A percentile compares a stretch with the other conserved stretches of the same genome.
phyloP scores from a whole-genome alignment of 1,284 basidiomycete species.

The Hypsizygus ulmarius region DNA sequence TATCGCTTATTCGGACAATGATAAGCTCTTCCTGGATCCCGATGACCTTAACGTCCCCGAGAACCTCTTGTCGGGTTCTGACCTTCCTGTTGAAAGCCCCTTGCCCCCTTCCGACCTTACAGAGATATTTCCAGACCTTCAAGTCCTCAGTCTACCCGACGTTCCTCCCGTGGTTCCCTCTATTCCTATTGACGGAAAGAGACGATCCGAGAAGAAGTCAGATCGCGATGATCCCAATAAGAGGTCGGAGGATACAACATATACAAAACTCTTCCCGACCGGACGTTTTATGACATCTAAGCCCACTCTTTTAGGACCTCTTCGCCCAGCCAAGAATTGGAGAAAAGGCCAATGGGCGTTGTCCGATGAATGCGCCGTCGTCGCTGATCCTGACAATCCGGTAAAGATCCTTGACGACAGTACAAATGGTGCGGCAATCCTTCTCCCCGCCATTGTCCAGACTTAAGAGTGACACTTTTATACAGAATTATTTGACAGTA shows the following conservation, averaged over 20 bases:
- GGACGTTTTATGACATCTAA: slow-evolving; percentile 66
- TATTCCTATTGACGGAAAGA: slow-evolving; percentile 41
- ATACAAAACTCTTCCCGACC: slow-evolving; percentile 62
- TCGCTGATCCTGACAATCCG: slow-evolving; percentile 44
- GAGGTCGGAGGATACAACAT: slow-evolving; percentile 64
- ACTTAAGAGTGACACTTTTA: slow-evolving; percentile 3
- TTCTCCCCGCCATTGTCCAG: neutral
- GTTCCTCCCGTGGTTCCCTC: slow-evolving; percentile 31
- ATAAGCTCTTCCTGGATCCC: slow-evolving; percentile 59
- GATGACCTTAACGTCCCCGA: slow-evolving; percentile 40
- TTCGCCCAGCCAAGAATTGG: slow-evolving; percentile 68
- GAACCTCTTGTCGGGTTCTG: slow-evolving; percentile 14
- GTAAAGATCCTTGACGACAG: slow-evolving; percentile 46
- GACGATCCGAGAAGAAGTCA: slow-evolving; percentile 52
- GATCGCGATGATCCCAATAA: slow-evolving; percentile 72
- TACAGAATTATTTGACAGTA: slow-evolving; percentile 37
- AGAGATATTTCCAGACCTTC: slow-evolving; percentile 64
- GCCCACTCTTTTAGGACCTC: slow-evolving; percentile 65
- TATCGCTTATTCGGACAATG: slow-evolving; percentile 55
- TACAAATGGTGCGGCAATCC: slow-evolving; percentile 36
- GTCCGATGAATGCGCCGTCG: slow-evolving; percentile 54
- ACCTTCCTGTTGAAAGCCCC: slow-evolving; percentile 27
- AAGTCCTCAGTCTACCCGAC: slow-evolving; percentile 52
- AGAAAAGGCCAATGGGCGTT: slow-evolving; percentile 57
- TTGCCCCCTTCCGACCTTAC: slow-evolving; percentile 47